phyloP scores from a whole-genome alignment of 352 stramenopile genomes.

The Phytophthora tubulina region DNA sequence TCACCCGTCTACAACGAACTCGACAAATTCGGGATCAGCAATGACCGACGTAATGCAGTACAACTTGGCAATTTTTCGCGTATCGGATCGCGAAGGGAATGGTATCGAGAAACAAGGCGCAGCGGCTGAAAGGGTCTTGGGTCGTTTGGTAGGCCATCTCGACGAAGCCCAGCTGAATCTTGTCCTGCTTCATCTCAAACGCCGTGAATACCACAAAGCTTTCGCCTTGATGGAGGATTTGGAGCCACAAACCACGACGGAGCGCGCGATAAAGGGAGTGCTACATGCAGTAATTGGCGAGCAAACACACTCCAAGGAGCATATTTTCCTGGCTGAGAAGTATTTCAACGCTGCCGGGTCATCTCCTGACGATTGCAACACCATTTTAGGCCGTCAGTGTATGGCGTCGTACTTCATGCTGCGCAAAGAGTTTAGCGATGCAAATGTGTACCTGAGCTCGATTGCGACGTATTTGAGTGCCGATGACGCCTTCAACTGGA shows the following conservation, averaged over 20 bases:
- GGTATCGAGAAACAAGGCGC: slow-evolving; percentile 16
- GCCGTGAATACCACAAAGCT: slow-evolving; percentile 54
- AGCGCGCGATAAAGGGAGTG: slow-evolving; percentile 69
- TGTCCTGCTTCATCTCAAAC: slow-evolving; percentile 61
- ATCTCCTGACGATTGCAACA: slow-evolving; percentile 59
- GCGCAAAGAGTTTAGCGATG: slow-evolving; percentile 71
- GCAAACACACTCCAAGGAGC: slow-evolving; percentile 65
- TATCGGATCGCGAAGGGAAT: slow-evolving; percentile 23
- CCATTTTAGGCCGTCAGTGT: slow-evolving; percentile 72
- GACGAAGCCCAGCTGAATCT: slow-evolving; percentile 69
- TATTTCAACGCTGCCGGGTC: slow-evolving; percentile 68
- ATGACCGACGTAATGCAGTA: slow-evolving; percentile 57
- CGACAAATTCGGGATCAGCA: slow-evolving; percentile 11
- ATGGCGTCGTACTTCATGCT: slow-evolving; percentile 81
- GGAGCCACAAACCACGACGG: slow-evolving; percentile 49
- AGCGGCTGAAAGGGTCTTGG: slow-evolving; percentile 35
- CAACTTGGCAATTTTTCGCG: slow-evolving; percentile 65
- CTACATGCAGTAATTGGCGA: slow-evolving; percentile 71
- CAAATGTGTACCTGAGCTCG: slow-evolving; percentile 75
- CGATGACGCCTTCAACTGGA: slow-evolving; percentile 84
- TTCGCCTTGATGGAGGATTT: slow-evolving; percentile 70
- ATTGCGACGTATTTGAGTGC: slow-evolving; percentile 64
- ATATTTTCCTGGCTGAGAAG: slow-evolving; percentile 81
- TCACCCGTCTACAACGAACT: neutral
- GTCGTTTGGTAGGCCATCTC: slow-evolving; percentile 50